Percentiles rank a stretch among this genome's conserved stretches.
Evolutionary conservation across 1,139 yeast species (phyloP).

Genomic region (Insectozyma bohioensis): DNA sequence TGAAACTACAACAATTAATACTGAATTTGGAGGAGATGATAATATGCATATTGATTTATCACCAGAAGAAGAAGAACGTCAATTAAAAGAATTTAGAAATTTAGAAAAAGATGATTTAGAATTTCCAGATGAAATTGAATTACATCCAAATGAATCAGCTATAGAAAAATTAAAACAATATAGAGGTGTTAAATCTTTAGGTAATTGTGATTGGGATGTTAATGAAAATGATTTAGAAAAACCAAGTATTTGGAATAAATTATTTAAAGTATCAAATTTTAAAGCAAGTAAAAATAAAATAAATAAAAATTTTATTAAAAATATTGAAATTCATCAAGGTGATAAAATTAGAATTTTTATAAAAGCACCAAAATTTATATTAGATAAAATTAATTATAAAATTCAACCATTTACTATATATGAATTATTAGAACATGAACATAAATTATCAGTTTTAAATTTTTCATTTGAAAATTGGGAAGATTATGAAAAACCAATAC

Average conservation of each 20-base stretch:
- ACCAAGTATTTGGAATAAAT: constrained; percentile 77
- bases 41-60: constrained; percentile 74
- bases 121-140: constrained; percentile 93
- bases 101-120: constrained; percentile 82
- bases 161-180: constrained; percentile 72
- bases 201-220: constrained; percentile 82
- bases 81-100: constrained; percentile 65
- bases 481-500: constrained; percentile 79
- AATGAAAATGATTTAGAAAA: constrained; percentile 77
- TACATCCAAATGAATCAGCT: constrained; percentile 74
- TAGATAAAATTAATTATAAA: constrained; percentile 41
- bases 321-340: constrained; percentile 68
- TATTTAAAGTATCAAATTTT: constrained; percentile 73
- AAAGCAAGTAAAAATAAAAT: constrained; percentile 75
- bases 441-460: constrained; percentile 79
- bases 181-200: constrained; percentile 83
- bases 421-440: constrained; percentile 82
- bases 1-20: constrained; percentile 47
- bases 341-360: constrained; percentile 59
- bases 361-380: constrained; percentile 56
- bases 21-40: too few relatives aligned
- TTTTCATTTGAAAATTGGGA: constrained; percentile 86
- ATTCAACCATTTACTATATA: constrained; percentile 60
- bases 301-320: constrained; percentile 57
- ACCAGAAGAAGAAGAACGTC: constrained; percentile 82